Percentiles rank a stretch among this genome's conserved stretches.
These are phyloP conservation scores for Echites panduratus DNA, from an alignment of 257 asterid species.

Conservation along the genomic window DNA sequence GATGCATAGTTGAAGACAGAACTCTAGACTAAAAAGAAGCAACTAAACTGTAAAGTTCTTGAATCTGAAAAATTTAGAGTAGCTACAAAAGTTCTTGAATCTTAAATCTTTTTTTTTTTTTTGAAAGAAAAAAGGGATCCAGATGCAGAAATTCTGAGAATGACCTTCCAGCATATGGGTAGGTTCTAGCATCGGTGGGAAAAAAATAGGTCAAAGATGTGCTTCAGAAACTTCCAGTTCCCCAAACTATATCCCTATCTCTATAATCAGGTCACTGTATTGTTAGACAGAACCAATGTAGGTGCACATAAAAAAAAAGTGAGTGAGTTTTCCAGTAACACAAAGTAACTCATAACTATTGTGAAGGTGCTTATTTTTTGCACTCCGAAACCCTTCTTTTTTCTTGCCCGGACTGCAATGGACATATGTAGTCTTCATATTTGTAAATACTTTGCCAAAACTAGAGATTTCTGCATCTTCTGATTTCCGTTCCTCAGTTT, in stretches of 20 bases:
- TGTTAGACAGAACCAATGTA: background rate
- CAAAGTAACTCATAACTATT: background rate
- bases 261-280: background rate
- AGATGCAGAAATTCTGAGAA: background rate
- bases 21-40: background rate
- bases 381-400: background rate
- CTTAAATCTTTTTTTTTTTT: no score
- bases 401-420: background rate
- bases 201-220: background rate
- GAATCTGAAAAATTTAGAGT: background rate
- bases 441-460: background rate
- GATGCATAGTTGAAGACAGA: constrained; percentile 43
- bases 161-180: background rate
- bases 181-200: background rate
- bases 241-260: no score
- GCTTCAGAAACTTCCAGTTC: background rate
- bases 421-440: background rate
- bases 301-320: background rate
- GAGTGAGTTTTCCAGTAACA: background rate
- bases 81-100: background rate
- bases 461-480: background rate
- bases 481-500: background rate
- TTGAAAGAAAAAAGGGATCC: background rate
- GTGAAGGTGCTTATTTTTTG: background rate
- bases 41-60: background rate